Conservation (phyloP, 306 rosid genomes). For the Castanea crenata region DNA sequence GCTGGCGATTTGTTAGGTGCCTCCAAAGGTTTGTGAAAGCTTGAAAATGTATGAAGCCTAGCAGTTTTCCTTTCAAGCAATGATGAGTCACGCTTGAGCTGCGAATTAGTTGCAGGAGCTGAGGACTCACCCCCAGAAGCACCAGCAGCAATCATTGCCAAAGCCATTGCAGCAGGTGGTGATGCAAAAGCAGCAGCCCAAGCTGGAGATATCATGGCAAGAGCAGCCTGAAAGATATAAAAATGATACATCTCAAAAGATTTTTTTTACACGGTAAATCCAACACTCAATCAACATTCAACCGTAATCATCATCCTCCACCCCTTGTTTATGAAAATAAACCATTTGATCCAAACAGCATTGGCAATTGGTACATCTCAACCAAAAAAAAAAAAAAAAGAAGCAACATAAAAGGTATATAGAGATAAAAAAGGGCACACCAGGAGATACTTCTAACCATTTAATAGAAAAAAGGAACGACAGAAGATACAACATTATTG, state of each 20-base stretch:
- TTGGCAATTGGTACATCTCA: too few species aligned
- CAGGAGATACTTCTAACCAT: not conserved
- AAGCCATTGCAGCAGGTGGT: slow-evolving; percentile 98
- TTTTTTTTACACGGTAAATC: not conserved
- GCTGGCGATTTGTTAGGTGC: slow-evolving; percentile 53
- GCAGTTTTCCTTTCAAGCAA: slow-evolving; percentile 75
- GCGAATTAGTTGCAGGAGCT: slow-evolving; percentile 50
- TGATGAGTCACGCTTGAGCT: slow-evolving; percentile 83
- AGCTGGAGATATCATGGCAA: slow-evolving; percentile 81
- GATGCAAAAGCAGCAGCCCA: slow-evolving; percentile 99
- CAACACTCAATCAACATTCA: not conserved
- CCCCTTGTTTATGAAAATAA: not conserved
- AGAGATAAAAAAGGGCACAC: not conserved
- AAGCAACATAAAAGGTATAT: not conserved
- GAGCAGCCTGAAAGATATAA: slow-evolving; percentile 73
- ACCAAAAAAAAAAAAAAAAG: not conserved
- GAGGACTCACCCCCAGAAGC: slow-evolving; percentile 82
- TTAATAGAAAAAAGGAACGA: not conserved
- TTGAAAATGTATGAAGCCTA: slow-evolving; percentile 84
- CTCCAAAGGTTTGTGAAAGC: slow-evolving; percentile 85
- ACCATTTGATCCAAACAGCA: not conserved
- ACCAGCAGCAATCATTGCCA: slow-evolving; percentile 99
- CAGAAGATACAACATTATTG: not conserved
- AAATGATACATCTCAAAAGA: not conserved
- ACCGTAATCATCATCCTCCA: not conserved